phyloP scores from a whole-genome alignment of 768 basidiomycete genomes.

The Steccherinum ochraceum region DNA sequence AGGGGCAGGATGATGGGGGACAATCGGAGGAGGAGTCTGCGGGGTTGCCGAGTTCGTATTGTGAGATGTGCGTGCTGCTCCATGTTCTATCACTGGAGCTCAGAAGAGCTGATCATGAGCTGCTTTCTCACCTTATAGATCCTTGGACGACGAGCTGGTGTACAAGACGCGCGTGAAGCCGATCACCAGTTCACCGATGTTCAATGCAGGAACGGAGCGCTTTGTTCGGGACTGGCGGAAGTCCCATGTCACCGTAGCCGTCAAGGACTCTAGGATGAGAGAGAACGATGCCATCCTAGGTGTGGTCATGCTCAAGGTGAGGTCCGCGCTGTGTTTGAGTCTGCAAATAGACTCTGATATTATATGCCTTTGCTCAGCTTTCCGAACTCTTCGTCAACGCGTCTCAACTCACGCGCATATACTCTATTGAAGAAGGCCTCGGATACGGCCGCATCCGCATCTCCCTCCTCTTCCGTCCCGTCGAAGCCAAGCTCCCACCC shows the following conservation, averaged over 20 bases:
- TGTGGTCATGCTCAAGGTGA: slow-evolving; percentile 51
- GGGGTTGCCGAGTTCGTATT: slow-evolving; percentile 64
- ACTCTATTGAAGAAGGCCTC: slow-evolving; percentile 64
- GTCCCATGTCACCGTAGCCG: slow-evolving; percentile 56
- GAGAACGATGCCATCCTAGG: slow-evolving; percentile 67
- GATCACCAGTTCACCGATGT: slow-evolving; percentile 30
- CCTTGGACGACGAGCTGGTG: slow-evolving; percentile 45
- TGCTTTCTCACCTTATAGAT: slow-evolving; percentile 12
- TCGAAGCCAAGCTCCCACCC: slow-evolving; percentile 52
- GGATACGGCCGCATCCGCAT: slow-evolving; percentile 61
- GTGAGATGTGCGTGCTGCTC: slow-evolving; percentile 32
- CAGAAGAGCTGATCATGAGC: not conserved
- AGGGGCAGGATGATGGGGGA: slow-evolving; percentile 49
- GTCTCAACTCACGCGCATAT: slow-evolving; percentile 52
- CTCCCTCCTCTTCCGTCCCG: slow-evolving; percentile 60
- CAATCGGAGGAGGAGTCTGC: slow-evolving; percentile 45
- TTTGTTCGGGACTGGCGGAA: slow-evolving; percentile 60
- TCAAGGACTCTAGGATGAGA: slow-evolving; percentile 52
- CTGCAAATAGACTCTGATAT: not conserved
- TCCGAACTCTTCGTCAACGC: slow-evolving; percentile 29
- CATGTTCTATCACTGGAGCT: slow-evolving; percentile 15
- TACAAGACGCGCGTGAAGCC: slow-evolving; percentile 29
- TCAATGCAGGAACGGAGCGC: slow-evolving; percentile 60
- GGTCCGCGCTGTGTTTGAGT: no score
- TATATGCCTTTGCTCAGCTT: slow-evolving; percentile 13